These are phyloP conservation scores for Arthromyces matolae DNA, from an alignment of 768 basidiomycete species.

Conservation along the genomic window DNA sequence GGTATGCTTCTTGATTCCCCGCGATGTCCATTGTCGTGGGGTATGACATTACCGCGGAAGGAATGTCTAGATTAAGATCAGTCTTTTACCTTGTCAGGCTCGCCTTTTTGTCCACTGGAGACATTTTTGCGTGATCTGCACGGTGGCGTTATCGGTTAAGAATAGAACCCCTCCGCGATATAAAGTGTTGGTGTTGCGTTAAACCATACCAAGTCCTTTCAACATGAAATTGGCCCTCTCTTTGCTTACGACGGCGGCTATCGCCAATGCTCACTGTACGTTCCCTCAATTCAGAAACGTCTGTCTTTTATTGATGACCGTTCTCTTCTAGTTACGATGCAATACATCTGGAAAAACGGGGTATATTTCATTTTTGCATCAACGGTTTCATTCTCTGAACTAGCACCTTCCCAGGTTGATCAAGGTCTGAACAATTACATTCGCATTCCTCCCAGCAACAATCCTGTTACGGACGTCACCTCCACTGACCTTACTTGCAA, in stretches of 20 bases:
- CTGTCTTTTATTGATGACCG: not conserved
- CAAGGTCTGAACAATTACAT: slow-evolving; percentile 43
- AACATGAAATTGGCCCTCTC: slow-evolving; percentile 33
- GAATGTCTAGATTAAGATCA: too few relatives aligned
- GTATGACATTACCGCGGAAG: not conserved
- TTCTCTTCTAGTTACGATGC: slow-evolving; percentile 39
- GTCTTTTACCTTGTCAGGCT: not conserved
- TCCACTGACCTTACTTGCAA: slow-evolving; percentile 52
- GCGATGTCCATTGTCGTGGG: not conserved
- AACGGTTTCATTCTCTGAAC: not conserved
- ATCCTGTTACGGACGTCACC: slow-evolving; percentile 53
- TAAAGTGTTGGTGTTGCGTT: not conserved
- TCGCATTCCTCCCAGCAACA: slow-evolving; percentile 49
- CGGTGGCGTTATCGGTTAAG: not conserved
- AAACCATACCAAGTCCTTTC: not conserved
- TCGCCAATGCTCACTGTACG: slow-evolving; percentile 33
- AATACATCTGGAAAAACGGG: slow-evolving; percentile 49
- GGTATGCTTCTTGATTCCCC: not conserved
- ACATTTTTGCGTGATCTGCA: not conserved
- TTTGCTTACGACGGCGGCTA: slow-evolving; percentile 24
- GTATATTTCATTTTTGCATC: slow-evolving; percentile 19
- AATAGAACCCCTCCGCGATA: slow-evolving; percentile 3
- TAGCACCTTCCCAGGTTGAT: slow-evolving; percentile 35
- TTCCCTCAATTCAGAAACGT: not conserved
- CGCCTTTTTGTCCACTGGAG: slow-evolving; percentile 2